Conservation (phyloP, 441 rosid species). For the Breynia disticha region DNA sequence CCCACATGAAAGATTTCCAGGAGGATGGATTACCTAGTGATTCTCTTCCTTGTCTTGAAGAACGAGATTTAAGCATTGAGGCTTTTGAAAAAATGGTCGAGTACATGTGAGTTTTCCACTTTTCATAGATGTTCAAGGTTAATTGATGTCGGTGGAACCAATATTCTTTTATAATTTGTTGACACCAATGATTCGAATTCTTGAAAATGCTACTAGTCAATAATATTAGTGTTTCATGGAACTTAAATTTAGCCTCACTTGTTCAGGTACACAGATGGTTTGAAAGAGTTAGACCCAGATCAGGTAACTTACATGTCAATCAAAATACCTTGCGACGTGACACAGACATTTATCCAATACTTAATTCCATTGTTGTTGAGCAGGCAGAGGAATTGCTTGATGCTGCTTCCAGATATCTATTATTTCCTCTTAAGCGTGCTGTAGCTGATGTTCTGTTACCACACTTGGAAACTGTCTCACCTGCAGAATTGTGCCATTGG, state of each 20-base stretch:
- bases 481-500: conserved; percentile 87
- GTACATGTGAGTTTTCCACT: conserved; percentile 60
- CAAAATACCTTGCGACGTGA: conserved; percentile 4
- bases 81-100: conserved; percentile 87
- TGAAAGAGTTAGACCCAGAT: conserved; percentile 67
- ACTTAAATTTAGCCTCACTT: conserved; percentile 22
- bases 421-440: conserved; percentile 91
- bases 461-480: conserved; percentile 71
- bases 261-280: conserved; percentile 89
- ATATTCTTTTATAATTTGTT: no score
- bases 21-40: conserved; percentile 34
- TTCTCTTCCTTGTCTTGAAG: conserved; percentile 65
- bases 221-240: conserved; percentile 1
- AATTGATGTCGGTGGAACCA: not conserved
- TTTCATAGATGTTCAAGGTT: conserved; percentile 4
- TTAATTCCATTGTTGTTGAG: conserved; percentile 15
- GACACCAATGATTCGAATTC: not conserved
- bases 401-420: conserved; percentile 86
- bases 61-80: conserved; percentile 69
- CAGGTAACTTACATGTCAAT: conserved; percentile 37
- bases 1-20: conserved; percentile 63
- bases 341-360: conserved; percentile 8
- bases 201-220: not conserved
- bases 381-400: conserved; percentile 96
- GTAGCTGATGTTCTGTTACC: conserved; percentile 87